Evolutionary conservation across 2,329 filamentous ascomycete species (phyloP).

Genomic region (Aureobasidium sp.): DNA sequence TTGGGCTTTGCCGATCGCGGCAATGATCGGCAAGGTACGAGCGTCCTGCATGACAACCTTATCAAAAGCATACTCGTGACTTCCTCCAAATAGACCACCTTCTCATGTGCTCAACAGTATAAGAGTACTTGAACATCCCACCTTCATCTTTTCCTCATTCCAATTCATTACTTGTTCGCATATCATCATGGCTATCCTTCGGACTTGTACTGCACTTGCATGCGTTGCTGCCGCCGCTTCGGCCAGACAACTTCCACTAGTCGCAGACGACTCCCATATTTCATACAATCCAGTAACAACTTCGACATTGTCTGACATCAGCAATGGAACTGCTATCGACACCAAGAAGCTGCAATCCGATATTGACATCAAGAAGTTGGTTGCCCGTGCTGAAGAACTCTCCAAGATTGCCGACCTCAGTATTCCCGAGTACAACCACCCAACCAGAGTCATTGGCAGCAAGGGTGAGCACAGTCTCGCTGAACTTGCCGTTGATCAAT

Average conservation of each 20-base stretch:
- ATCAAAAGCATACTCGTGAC: slow-evolving; percentile 6
- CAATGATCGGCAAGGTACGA: slow-evolving; percentile 11
- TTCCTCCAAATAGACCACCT: background rate
- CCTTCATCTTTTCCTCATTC: background rate
- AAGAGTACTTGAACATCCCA: background rate
- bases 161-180: background rate
- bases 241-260: slow-evolving; percentile 11
- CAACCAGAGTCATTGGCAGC: slow-evolving; percentile 65
- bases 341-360: slow-evolving; percentile 42
- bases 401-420: slow-evolving; percentile 56
- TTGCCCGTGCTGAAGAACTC: slow-evolving; percentile 54
- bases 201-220: slow-evolving; percentile 6
- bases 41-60: slow-evolving; percentile 14
- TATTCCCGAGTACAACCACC: slow-evolving; percentile 57
- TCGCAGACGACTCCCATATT: background rate
- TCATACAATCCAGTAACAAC: background rate
- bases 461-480: slow-evolving; percentile 39
- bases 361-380: slow-evolving; percentile 51
- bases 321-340: background rate
- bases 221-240: slow-evolving; percentile 7
- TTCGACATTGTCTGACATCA: background rate
- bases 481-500: background rate
- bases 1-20: background rate
- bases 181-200: slow-evolving; percentile 11
- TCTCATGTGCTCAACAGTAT: background rate